A percentile compares a stretch with the other conserved stretches of the same genome.
Evolutionary conservation across 192 early-diverging fungal genomes (phyloP).

Genomic region (Bifiguratus adelaidae): DNA sequence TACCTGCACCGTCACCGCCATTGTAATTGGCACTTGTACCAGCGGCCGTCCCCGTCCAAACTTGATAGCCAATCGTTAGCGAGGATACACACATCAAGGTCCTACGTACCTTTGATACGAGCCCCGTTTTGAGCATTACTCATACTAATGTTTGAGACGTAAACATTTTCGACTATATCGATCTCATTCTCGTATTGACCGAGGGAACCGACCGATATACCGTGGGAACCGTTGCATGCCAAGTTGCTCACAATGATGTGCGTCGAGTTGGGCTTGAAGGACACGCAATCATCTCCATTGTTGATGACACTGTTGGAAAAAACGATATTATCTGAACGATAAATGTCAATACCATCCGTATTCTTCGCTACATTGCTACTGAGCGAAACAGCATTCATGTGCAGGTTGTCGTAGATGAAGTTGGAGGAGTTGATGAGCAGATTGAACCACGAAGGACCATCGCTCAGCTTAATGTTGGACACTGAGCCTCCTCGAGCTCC

Average conservation of each 20-base stretch:
- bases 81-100: neutral
- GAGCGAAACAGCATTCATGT: neutral
- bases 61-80: neutral
- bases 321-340: constrained; percentile 3
- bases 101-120: neutral
- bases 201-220: constrained; percentile 11
- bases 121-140: constrained; percentile 3
- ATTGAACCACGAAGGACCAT: constrained; percentile 5
- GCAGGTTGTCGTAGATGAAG: constrained; percentile 1
- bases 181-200: constrained; percentile 8
- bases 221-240: constrained; percentile 14
- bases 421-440: constrained; percentile 2
- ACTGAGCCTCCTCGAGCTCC: constrained; percentile 5
- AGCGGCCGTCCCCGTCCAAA: constrained; percentile 1
- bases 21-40: neutral
- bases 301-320: constrained; percentile 9
- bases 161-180: constrained; percentile 6
- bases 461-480: neutral
- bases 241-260: constrained; percentile 10
- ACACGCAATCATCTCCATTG: constrained; percentile 9
- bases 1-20: neutral
- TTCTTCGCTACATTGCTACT: constrained; percentile 6
- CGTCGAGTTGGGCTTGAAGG: neutral
- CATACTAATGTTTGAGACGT: constrained; percentile 1
- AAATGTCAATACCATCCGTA: constrained; percentile 14